These are phyloP conservation scores for Pelargonium cotyledonis DNA, from an alignment of 441 rosid genomes.

Conservation along the genomic window DNA sequence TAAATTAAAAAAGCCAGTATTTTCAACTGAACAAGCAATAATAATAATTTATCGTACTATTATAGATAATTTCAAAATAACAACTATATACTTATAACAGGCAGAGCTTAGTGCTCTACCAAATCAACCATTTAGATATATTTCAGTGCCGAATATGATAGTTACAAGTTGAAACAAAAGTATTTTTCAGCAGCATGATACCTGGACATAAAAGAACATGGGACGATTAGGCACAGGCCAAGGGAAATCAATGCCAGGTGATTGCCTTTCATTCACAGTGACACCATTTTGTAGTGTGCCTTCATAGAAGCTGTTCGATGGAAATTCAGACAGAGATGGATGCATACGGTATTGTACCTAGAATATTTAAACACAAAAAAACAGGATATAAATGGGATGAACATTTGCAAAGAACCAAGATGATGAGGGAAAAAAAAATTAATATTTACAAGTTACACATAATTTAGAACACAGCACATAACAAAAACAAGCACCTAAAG, in stretches of 20 bases:
- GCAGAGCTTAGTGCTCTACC: no score
- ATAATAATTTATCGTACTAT: no score
- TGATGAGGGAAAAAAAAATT: not conserved
- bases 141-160: not conserved
- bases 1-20: no score
- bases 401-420: not conserved
- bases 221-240: slow-evolving; percentile 99
- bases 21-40: no score
- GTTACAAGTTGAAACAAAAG: not conserved
- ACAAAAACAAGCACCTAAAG: not conserved
- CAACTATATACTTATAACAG: no score
- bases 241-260: slow-evolving; percentile 90
- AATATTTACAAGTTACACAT: not conserved
- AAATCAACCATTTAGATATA: not conserved
- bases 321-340: slow-evolving; percentile 94
- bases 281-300: slow-evolving; percentile 99
- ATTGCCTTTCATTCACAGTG: slow-evolving; percentile 89
- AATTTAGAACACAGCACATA: not conserved
- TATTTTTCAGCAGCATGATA: slow-evolving; percentile 19
- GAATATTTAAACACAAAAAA: slow-evolving; percentile 15
- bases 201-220: slow-evolving; percentile 99
- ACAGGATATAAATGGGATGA: not conserved
- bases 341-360: slow-evolving; percentile 99
- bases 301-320: slow-evolving; percentile 95
- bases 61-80: no score